Evolutionary conservation across 2,329 filamentous ascomycete species (phyloP).

Genomic region (Grosmannia serpens): DNA sequence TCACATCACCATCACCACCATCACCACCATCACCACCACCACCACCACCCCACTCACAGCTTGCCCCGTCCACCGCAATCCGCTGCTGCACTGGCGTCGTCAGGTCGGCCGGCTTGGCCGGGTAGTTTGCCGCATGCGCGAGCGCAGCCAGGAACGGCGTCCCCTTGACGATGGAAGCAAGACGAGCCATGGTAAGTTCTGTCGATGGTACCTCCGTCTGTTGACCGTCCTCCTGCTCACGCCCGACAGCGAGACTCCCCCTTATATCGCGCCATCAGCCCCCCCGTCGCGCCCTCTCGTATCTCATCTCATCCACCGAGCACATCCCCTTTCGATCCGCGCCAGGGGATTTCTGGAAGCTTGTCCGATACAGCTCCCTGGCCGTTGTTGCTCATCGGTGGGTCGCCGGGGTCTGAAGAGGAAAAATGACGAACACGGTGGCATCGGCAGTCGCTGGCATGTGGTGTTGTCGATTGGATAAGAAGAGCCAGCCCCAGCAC

Average conservation of each 20-base stretch:
- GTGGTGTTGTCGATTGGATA: constrained; percentile 9
- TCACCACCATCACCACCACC: too few relatives aligned
- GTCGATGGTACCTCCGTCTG: background rate
- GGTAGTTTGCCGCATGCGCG: constrained; percentile 22
- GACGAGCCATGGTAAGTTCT: constrained; percentile 7
- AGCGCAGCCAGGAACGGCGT: constrained; percentile 8
- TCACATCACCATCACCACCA: too few relatives aligned
- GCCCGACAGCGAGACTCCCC: background rate
- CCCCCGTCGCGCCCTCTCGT: background rate
- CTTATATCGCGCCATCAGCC: background rate
- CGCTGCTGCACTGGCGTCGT: constrained; percentile 44
- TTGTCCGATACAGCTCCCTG: background rate
- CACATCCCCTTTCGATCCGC: background rate
- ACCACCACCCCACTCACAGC: constrained; percentile 22
- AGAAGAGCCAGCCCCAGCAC: background rate
- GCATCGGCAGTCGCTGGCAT: constrained; percentile 1
- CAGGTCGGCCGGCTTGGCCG: constrained; percentile 33
- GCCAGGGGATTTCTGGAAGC: background rate
- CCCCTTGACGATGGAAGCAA: constrained; percentile 3
- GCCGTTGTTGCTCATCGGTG: background rate
- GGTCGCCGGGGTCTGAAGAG: background rate
- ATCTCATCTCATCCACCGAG: background rate
- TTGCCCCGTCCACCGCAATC: constrained; percentile 36
- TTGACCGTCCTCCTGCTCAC: background rate
- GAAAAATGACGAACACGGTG: background rate